These are phyloP conservation scores for Colletotrichum lentis DNA, from an alignment of 2,329 filamentous ascomycete genomes.

Conservation along the genomic window DNA sequence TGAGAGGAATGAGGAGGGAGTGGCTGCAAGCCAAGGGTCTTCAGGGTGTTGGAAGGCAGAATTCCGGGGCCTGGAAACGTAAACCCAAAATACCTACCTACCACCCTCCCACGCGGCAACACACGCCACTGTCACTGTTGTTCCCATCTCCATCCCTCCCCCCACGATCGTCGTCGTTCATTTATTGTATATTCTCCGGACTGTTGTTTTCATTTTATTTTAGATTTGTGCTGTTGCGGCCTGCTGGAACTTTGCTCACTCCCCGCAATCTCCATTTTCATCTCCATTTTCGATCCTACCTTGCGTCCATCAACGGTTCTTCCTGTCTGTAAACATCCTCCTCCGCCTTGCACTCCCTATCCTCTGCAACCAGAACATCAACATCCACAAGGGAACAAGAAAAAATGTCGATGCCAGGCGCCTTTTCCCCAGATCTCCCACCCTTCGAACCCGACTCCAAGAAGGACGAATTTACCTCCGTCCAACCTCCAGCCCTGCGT, in stretches of 20 bases:
- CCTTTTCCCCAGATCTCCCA: slow-evolving; percentile 37
- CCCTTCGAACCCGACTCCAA: slow-evolving; percentile 29
- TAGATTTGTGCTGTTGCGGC: neutral
- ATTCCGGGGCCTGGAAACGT: slow-evolving; percentile 12
- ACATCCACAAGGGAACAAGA: neutral
- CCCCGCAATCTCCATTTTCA: neutral
- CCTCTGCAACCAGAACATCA: slow-evolving; percentile 13
- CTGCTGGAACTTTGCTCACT: neutral
- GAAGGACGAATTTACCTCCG: slow-evolving; percentile 13
- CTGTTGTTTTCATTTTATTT: neutral
- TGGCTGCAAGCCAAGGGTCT: slow-evolving; percentile 10
- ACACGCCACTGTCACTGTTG: slow-evolving; percentile 2
- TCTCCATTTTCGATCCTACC: slow-evolving; percentile 15
- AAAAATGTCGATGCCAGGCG: slow-evolving; percentile 38
- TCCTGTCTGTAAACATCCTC: neutral
- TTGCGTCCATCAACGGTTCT: slow-evolving; percentile 1
- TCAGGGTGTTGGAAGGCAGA: neutral
- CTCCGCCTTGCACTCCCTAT: neutral
- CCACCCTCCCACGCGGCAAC: too few species aligned
- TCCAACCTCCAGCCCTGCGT: slow-evolving; percentile 28
- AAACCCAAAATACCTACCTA: too few species aligned
- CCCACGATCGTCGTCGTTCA: slow-evolving; percentile 22
- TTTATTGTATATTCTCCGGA: neutral
- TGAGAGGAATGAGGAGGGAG: neutral
- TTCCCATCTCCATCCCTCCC: neutral